Evolutionary conservation across 805 yeast genomes (phyloP).

Genomic region (Hanseniaspora lachancei): DNA sequence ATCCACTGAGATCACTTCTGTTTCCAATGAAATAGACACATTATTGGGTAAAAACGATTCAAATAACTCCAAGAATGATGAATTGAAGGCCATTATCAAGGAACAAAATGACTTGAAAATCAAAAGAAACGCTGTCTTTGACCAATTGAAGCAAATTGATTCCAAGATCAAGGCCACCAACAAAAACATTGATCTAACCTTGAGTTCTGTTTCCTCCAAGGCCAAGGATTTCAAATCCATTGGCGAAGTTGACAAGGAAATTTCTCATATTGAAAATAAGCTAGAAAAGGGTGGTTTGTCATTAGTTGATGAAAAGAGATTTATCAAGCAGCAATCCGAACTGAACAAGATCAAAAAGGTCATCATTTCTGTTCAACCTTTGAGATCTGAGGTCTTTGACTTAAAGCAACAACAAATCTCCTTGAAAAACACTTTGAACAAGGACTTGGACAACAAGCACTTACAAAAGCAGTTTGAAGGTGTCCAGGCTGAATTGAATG

Average conservation of each 20-base stretch:
- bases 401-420: conserved; percentile 65
- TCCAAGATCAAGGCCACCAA: conserved; percentile 58
- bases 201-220: conserved; percentile 25
- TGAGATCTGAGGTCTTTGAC: conserved; percentile 65
- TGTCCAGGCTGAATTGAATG: conserved; percentile 57
- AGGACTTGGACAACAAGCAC: conserved; percentile 43
- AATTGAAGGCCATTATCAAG: conserved; percentile 35
- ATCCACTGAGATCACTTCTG: conserved; percentile 39
- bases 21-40: conserved; percentile 40
- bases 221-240: conserved; percentile 55
- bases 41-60: conserved; percentile 34
- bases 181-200: conserved; percentile 49
- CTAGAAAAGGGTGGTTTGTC: conserved; percentile 69
- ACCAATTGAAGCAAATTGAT: conserved; percentile 62
- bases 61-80: conserved; percentile 37
- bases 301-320: conserved; percentile 80
- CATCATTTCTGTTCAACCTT: conserved; percentile 56
- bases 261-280: conserved; percentile 51
- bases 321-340: conserved; percentile 70
- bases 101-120: conserved; percentile 37
- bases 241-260: conserved; percentile 56
- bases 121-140: conserved; percentile 36
- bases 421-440: conserved; percentile 51
- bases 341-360: conserved; percentile 72
- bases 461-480: conserved; percentile 55